Evolutionary conservation across 345 rosid genomes (phyloP).

Genomic region (Euclidium syriacum): DNA sequence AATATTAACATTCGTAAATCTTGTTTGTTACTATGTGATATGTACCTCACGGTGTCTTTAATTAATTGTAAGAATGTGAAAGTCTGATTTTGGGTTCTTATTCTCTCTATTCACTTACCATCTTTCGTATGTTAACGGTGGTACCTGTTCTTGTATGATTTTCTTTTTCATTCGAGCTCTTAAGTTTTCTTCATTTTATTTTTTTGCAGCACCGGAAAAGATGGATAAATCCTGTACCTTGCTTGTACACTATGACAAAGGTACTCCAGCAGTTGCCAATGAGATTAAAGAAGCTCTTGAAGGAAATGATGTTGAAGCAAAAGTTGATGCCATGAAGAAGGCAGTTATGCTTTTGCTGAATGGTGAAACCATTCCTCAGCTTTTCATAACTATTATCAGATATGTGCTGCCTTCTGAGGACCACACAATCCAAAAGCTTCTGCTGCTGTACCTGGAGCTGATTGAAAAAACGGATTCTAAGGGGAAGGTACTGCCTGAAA

Average conservation of each 20-base stretch:
- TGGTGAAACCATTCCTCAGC: constrained; percentile 89
- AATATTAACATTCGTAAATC: neutral
- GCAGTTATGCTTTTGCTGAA: constrained; percentile 83
- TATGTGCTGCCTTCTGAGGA: constrained; percentile 86
- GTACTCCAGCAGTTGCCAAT: constrained; percentile 70
- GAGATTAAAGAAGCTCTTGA: constrained; percentile 93
- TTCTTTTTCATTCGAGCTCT: neutral
- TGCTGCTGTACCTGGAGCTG: constrained; percentile 76
- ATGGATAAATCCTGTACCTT: constrained; percentile 85
- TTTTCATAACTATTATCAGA: constrained; percentile 86
- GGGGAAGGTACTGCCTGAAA: constrained; percentile 80
- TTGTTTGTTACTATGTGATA: constrained; percentile 1
- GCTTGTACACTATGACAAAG: constrained; percentile 86
- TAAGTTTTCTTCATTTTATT: neutral
- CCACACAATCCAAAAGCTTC: constrained; percentile 78
- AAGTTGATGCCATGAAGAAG: constrained; percentile 83
- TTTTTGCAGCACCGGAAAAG: constrained; percentile 7
- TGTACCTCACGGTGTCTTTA: neutral
- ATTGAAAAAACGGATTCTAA: constrained; percentile 72
- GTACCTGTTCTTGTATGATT: neutral
- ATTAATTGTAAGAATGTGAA: neutral
- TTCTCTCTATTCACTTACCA: neutral
- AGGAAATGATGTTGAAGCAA: constrained; percentile 61
- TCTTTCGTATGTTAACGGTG: neutral
- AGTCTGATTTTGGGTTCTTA: neutral